These are phyloP conservation scores for Ascochyta rabiei DNA, from an alignment of 2,329 filamentous ascomycete species.

Conservation along the genomic window DNA sequence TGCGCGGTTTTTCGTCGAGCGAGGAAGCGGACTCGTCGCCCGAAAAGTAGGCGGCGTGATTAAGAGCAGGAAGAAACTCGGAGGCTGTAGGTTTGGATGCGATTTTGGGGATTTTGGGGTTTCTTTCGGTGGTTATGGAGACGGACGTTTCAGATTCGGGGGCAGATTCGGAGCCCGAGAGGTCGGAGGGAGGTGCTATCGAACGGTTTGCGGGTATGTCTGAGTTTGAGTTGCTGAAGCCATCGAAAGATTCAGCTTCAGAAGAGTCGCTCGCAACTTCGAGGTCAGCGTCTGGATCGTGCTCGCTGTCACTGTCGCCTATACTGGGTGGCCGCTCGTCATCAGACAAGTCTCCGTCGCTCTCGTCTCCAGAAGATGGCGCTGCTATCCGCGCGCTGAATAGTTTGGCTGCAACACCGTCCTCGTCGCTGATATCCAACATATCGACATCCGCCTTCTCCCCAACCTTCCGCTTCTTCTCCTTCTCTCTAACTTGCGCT, in stretches of 20 bases:
- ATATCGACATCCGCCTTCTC: constrained; percentile 25
- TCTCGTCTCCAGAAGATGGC: constrained; percentile 44
- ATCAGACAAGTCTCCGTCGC: constrained; percentile 36
- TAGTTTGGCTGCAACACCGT: constrained; percentile 39
- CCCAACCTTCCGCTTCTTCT: constrained; percentile 25
- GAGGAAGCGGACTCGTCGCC: constrained; percentile 74
- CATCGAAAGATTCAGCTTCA: constrained; percentile 8
- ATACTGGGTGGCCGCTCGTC: constrained; percentile 41
- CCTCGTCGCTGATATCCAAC: constrained; percentile 37
- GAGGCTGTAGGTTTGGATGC: constrained; percentile 49
- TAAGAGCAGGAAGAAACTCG: constrained; percentile 75
- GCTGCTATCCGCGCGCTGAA: constrained; percentile 50
- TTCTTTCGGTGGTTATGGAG: constrained; percentile 18
- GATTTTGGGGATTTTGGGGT: constrained; percentile 21
- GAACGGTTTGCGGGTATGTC: constrained; percentile 7
- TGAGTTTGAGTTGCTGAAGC: constrained; percentile 10
- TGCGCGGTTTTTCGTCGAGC: constrained; percentile 61
- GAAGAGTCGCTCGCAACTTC: constrained; percentile 23
- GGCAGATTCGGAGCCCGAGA: constrained; percentile 19
- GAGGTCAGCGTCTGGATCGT: constrained; percentile 27
- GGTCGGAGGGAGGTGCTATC: constrained; percentile 24
- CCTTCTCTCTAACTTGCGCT: constrained; percentile 15
- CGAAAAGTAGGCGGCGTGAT: constrained; percentile 78
- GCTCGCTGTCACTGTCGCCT: constrained; percentile 35
- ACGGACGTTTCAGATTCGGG: constrained; percentile 23